Conservation (phyloP, 257 asterid genomes). For the Scutellaria galericulata region DNA sequence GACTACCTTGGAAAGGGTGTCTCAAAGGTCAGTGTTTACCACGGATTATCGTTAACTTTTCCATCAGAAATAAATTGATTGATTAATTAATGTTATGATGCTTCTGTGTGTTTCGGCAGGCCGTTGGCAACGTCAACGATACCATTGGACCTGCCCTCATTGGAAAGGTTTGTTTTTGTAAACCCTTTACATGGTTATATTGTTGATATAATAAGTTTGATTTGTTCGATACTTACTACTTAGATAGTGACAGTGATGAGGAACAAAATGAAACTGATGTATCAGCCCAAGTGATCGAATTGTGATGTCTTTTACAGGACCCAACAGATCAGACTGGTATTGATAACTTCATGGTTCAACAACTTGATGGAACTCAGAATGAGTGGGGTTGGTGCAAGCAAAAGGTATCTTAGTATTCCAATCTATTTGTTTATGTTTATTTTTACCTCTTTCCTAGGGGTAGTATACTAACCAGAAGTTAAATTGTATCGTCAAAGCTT, state of each 20-base stretch:
- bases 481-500: constrained; percentile 57
- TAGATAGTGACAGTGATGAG: too few species aligned
- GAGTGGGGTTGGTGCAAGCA: constrained; percentile 99
- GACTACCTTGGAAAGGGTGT: constrained; percentile 99
- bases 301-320: constrained; percentile 53
- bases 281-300: not conserved
- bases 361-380: constrained; percentile 94
- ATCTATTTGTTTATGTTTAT: not conserved
- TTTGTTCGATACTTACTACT: not conserved
- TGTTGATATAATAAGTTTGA: not conserved
- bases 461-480: constrained; percentile 2
- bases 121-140: constrained; percentile 86
- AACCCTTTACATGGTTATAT: not conserved
- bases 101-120: constrained; percentile 44
- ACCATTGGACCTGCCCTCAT: constrained; percentile 89
- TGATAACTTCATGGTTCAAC: constrained; percentile 93
- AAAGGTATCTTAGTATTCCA: constrained; percentile 57
- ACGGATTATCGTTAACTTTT: not conserved
- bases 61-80: not conserved
- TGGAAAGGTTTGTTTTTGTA: constrained; percentile 74
- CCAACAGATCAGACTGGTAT: constrained; percentile 86
- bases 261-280: not conserved
- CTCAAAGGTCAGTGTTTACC: constrained; percentile 61
- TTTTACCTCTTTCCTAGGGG: not conserved
- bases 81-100: constrained; percentile 13